Conservation (phyloP, 2,329 filamentous ascomycete species). For the Tolypocladium inflatum region DNA sequence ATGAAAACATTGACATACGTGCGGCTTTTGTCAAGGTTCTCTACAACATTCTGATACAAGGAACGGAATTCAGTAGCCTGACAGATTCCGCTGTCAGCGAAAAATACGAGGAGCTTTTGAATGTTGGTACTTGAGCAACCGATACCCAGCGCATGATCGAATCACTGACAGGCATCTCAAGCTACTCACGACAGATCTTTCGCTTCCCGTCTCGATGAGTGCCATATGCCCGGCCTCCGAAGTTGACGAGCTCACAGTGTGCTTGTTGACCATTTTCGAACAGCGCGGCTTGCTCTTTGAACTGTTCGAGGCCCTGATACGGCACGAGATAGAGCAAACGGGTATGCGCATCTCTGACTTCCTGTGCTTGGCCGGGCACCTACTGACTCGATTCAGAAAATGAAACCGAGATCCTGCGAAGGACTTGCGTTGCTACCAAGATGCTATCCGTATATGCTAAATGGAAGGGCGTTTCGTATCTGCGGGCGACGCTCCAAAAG, state of each 20-base stretch:
- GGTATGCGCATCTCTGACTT: constrained; percentile 25
- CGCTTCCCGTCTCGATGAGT: constrained; percentile 53
- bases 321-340: constrained; percentile 59
- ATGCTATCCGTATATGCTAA: constrained; percentile 63
- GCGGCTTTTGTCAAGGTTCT: constrained; percentile 62
- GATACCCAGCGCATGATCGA: background rate
- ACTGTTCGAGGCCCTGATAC: constrained; percentile 56
- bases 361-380: background rate
- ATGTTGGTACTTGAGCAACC: constrained; percentile 21
- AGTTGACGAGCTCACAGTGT: constrained; percentile 60
- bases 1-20: constrained; percentile 59
- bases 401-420: constrained; percentile 56
- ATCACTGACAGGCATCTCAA: constrained; percentile 14
- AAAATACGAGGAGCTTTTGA: constrained; percentile 57
- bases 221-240: constrained; percentile 58
- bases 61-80: constrained; percentile 60
- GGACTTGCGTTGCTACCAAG: constrained; percentile 63
- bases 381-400: constrained; percentile 36
- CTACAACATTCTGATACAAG: constrained; percentile 62
- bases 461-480: constrained; percentile 58
- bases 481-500: constrained; percentile 55
- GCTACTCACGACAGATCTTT: constrained; percentile 53
- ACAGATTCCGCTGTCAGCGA: constrained; percentile 59
- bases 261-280: constrained; percentile 61
- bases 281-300: constrained; percentile 53